Evolutionary conservation across 176 grass and related monocot species (phyloP), one percentile per base, ranked within the genome.

Genomic region (Triticum monococcum): DNA sequence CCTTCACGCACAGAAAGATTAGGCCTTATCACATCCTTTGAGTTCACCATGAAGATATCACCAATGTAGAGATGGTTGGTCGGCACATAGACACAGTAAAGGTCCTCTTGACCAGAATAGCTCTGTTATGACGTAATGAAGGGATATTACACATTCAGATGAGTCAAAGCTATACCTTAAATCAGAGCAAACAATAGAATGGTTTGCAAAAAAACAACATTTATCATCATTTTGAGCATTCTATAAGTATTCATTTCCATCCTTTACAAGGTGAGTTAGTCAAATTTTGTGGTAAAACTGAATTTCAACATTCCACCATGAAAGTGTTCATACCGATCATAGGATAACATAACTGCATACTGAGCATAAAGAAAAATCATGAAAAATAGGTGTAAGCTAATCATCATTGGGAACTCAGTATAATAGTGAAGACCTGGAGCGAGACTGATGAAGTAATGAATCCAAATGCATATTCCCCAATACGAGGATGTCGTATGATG

Each of bases 41-140:
- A 92, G 78, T 95, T 95, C 64, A 98, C 90, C 90, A 98, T 93
- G 83, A 98, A 92, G 76, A 98, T 92, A 83, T 98, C 96, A 61
- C 96, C 96, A 77, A 98, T 98, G 66, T 98, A 98, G 32, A 98
- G 90, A 94, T 98, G 96, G 75, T 98, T 98, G 22, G 93, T 98
- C 25, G 96, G 96, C 13, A 98, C 93, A 92, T 98, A 98, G 36
- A 98, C 93, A 20, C 96, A 95, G 86, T 90, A 94, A 32, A 98
- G 88, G 69, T 98, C 96, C 85, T 98, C 96, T 85, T 95, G 90
- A 87, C 93, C 93, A 84, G 88, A 86, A 87, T 98, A 98, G 92
- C 93, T 83, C 96, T 98, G 86, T 75, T 75, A 78, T 50, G 60
- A 66, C 10, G n/a, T 66, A 81, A 72, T n/a, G 75, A 78, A 57